A percentile compares a stretch with the other conserved stretches of the same genome.
Evolutionary conservation across 805 yeast genomes (phyloP).

Genomic region (Myxozyma sirexii): DNA sequence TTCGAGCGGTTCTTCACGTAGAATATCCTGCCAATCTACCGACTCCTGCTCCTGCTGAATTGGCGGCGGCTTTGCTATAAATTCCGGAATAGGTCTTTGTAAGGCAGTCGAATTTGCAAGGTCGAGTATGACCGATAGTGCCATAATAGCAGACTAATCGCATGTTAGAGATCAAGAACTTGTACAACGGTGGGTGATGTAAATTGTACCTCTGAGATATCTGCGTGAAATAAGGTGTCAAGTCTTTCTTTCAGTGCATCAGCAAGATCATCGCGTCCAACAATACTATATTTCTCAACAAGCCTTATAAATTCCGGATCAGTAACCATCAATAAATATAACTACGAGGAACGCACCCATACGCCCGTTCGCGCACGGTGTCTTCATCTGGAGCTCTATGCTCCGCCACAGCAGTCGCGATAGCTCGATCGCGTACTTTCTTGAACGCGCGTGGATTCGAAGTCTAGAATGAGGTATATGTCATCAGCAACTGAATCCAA

Average conservation of each 20-base stretch:
- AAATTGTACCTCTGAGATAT: slow-evolving; percentile 25
- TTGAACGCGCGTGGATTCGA: slow-evolving; percentile 10
- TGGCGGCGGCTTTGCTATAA: slow-evolving; percentile 4
- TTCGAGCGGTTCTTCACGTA: slow-evolving; percentile 38
- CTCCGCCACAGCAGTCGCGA: slow-evolving; percentile 2
- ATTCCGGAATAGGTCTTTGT: slow-evolving; percentile 11
- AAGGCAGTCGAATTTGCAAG: slow-evolving; percentile 29
- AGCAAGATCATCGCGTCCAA: slow-evolving; percentile 41
- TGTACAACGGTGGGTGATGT: neutral
- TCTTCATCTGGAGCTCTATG: slow-evolving; percentile 10
- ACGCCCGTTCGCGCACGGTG: slow-evolving; percentile 13
- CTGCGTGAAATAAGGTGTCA: slow-evolving; percentile 23
- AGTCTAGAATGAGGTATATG: neutral
- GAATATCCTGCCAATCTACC: slow-evolving; percentile 38
- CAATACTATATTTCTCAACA: slow-evolving; percentile 38
- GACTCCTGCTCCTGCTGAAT: neutral
- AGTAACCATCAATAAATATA: neutral
- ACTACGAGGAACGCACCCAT: slow-evolving; percentile 12
- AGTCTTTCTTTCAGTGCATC: slow-evolving; percentile 35
- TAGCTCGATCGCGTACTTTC: slow-evolving; percentile 13
- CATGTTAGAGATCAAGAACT: neutral
- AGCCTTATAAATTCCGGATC: slow-evolving; percentile 18
- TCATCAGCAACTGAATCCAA: neutral
- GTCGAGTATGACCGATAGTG: slow-evolving; percentile 33
- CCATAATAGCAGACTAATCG: slow-evolving; percentile 1